Conservation (phyloP, 129 eudicot genomes). For the Helianthus tuberosus region DNA sequence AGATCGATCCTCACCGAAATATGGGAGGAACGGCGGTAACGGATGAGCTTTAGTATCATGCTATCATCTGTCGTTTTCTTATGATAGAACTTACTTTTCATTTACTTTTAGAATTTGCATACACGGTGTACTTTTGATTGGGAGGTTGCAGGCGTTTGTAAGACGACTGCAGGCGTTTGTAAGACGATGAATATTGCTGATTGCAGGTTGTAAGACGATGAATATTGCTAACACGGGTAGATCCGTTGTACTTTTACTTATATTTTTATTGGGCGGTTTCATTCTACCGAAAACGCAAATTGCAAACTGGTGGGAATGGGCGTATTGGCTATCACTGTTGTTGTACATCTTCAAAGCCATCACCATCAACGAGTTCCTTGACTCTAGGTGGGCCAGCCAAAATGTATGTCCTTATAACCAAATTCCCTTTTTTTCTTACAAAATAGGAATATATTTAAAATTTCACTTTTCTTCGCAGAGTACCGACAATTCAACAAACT, state of each 20-base stretch:
- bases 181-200: too few species aligned
- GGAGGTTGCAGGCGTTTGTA: too few species aligned
- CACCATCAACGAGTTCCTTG: conserved; percentile 56
- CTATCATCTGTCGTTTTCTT: too few species aligned
- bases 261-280: conserved; percentile 85
- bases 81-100: too few species aligned
- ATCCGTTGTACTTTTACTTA: conserved; percentile 52
- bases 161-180: conserved; percentile 65
- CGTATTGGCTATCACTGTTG: conserved; percentile 64
- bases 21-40: too few species aligned
- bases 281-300: conserved; percentile 59
- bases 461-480: conserved; percentile 34
- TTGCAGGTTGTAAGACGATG: conserved; percentile 83
- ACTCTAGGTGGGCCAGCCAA: conserved; percentile 50
- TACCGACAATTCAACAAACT: conserved; percentile 40
- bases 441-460: background rate
- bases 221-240: conserved; percentile 81
- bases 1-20: too few species aligned
- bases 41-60: too few species aligned
- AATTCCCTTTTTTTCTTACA: background rate
- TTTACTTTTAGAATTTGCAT: too few species aligned
- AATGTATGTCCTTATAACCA: conserved; percentile 26
- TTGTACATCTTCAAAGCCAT: conserved; percentile 56
- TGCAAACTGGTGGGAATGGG: conserved; percentile 66
- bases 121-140: too few species aligned